phyloP scores from a whole-genome alignment of 768 basidiomycete species.

The Hygrophoropsis aurantiaca region DNA sequence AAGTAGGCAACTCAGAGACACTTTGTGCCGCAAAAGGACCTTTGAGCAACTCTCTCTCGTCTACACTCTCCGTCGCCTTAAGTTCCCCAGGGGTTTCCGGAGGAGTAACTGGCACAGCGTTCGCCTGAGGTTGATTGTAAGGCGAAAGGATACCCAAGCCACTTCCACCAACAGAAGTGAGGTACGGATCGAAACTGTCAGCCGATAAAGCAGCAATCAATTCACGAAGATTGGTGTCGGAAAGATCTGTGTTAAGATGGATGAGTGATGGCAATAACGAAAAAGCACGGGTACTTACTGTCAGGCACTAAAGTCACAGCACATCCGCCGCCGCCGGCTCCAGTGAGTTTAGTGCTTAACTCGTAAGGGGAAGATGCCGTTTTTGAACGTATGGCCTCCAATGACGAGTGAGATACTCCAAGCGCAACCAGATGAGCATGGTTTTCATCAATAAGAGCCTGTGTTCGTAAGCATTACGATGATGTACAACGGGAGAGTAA shows the following conservation, averaged over 20 bases:
- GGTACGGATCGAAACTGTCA: slow-evolving; percentile 77
- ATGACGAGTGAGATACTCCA: slow-evolving; percentile 86
- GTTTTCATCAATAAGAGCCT: slow-evolving; percentile 88
- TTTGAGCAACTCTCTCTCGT: no score
- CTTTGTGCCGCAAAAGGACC: slow-evolving; percentile 25
- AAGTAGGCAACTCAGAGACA: slow-evolving; percentile 28
- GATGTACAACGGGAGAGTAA: not conserved
- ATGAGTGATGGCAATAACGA: not conserved
- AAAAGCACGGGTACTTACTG: slow-evolving; percentile 49
- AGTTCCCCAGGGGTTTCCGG: slow-evolving; percentile 19
- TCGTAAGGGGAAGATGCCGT: slow-evolving; percentile 63
- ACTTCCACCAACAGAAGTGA: slow-evolving; percentile 90
- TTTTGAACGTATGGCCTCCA: slow-evolving; percentile 79
- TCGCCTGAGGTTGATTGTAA: slow-evolving; percentile 37
- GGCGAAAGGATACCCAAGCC: slow-evolving; percentile 86
- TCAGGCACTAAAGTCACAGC: slow-evolving; percentile 94
- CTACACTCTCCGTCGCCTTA: slow-evolving; percentile 3
- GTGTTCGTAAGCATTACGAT: not conserved
- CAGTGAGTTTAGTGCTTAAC: slow-evolving; percentile 92
- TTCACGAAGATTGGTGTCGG: slow-evolving; percentile 51
- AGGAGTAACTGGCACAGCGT: slow-evolving; percentile 24
- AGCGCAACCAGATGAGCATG: slow-evolving; percentile 81
- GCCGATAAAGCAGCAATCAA: slow-evolving; percentile 52
- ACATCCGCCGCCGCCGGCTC: slow-evolving; percentile 98
- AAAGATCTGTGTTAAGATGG: slow-evolving; percentile 59